Percentiles rank a stretch among this genome's conserved stretches.
Evolutionary conservation across 2,329 filamentous ascomycete species (phyloP).

Genomic region (Arthrocladium fulminans): DNA sequence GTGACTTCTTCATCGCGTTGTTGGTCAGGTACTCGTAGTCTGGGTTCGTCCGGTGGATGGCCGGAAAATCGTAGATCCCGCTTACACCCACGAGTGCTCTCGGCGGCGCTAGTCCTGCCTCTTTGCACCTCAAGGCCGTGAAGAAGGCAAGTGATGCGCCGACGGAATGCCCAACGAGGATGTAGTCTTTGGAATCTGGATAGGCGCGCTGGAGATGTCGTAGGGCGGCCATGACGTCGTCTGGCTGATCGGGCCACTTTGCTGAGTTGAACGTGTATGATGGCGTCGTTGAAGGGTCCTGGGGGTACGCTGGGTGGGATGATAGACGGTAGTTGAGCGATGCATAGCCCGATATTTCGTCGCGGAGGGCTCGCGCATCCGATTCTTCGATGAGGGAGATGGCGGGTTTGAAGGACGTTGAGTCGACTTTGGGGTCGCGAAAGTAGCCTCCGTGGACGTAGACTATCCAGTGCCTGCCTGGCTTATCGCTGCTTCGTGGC

Average conservation of each 20-base stretch:
- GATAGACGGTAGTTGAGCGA: conserved; percentile 42
- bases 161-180: conserved; percentile 40
- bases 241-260: conserved; percentile 38
- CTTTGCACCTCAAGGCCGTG: conserved; percentile 30
- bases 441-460: conserved; percentile 44
- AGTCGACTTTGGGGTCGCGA: conserved; percentile 36
- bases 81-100: conserved; percentile 34
- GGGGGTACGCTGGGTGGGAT: conserved; percentile 32
- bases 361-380: neutral
- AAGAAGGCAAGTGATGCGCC: conserved; percentile 40
- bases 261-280: conserved; percentile 28
- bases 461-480: conserved; percentile 18
- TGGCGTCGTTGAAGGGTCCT: conserved; percentile 26
- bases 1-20: conserved; percentile 33
- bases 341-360: conserved; percentile 31
- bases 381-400: conserved; percentile 25
- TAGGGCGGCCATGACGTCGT: conserved; percentile 34
- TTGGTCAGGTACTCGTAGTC: conserved; percentile 34
- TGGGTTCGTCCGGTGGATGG: conserved; percentile 29
- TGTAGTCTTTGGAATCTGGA: conserved; percentile 29
- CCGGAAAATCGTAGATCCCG: conserved; percentile 37
- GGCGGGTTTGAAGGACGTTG: conserved; percentile 30
- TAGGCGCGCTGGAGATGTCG: conserved; percentile 34
- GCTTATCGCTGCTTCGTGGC: neutral
- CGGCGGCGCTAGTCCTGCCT: conserved; percentile 23